Conservation (phyloP, 2,329 filamentous ascomycete genomes). For the Nothomitra cinnamomea region DNA sequence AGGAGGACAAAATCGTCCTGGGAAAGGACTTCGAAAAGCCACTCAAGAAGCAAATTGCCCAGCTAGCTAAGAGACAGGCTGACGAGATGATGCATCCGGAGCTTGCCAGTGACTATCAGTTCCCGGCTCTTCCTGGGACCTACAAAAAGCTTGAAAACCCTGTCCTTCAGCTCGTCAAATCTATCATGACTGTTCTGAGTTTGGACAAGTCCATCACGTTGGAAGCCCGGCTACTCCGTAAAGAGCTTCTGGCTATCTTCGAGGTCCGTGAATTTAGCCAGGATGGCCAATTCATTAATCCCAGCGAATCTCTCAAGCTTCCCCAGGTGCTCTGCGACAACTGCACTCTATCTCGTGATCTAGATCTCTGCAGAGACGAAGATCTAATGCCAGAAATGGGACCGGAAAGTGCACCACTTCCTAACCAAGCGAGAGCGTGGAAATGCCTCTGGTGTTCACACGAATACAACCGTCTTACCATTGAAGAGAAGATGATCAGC, state of each 20-base stretch:
- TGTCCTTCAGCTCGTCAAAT: slow-evolving; percentile 79
- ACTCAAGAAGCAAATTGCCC: slow-evolving; percentile 71
- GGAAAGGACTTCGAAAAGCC: slow-evolving; percentile 77
- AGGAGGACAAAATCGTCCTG: slow-evolving; percentile 44
- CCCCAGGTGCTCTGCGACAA: slow-evolving; percentile 69
- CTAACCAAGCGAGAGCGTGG: slow-evolving; percentile 37
- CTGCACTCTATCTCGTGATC: slow-evolving; percentile 74
- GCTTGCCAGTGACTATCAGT: slow-evolving; percentile 70
- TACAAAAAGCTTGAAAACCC: slow-evolving; percentile 47
- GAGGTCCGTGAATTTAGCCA: slow-evolving; percentile 87
- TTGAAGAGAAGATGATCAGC: slow-evolving; percentile 70
- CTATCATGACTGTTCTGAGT: slow-evolving; percentile 77
- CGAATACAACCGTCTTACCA: slow-evolving; percentile 57
- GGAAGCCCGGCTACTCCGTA: slow-evolving; percentile 73
- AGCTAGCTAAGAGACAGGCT: slow-evolving; percentile 70
- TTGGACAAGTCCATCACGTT: slow-evolving; percentile 82
- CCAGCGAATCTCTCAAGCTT: slow-evolving; percentile 56
- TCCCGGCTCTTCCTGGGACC: slow-evolving; percentile 63
- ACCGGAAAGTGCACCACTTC: slow-evolving; percentile 8
- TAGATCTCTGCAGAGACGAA: slow-evolving; percentile 85
- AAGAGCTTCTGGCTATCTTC: slow-evolving; percentile 77
- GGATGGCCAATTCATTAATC: slow-evolving; percentile 77
- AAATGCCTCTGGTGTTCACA: slow-evolving; percentile 59
- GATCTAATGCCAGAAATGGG: slow-evolving; percentile 46
- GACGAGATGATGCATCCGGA: slow-evolving; percentile 81